Percentiles rank a stretch among this genome's conserved stretches.
Conservation (phyloP, 176 grass and related monocot genomes). For the Avena atlantica region DNA sequence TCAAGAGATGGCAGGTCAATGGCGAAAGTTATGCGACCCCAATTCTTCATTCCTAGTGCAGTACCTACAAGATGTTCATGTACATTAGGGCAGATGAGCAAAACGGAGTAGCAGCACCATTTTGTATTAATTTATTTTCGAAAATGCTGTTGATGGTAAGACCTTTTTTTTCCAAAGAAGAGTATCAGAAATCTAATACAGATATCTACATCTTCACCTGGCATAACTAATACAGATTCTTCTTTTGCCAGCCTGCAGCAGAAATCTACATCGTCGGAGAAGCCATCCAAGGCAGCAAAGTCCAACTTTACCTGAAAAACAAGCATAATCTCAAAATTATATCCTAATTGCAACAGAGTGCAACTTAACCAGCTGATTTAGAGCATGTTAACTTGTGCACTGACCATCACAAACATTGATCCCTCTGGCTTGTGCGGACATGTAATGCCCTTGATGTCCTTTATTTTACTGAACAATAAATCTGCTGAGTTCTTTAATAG, state of each 20-base stretch:
- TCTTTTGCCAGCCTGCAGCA: constrained; percentile 79
- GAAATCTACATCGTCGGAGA: constrained; percentile 77
- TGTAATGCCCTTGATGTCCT: constrained; percentile 63
- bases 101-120: neutral
- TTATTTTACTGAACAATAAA: constrained; percentile 69
- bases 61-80: constrained; percentile 52
- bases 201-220: neutral
- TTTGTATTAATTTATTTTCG: neutral
- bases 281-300: constrained; percentile 55
- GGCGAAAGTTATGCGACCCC: constrained; percentile 73
- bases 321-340: constrained; percentile 15
- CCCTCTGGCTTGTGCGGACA: constrained; percentile 86
- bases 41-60: constrained; percentile 68
- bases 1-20: constrained; percentile 52
- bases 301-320: constrained; percentile 70
- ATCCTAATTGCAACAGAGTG: neutral
- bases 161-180: neutral
- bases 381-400: constrained; percentile 21
- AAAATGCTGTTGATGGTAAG: neutral
- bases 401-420: constrained; percentile 98
- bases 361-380: neutral
- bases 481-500: constrained; percentile 57
- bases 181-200: neutral
- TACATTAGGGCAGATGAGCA: constrained; percentile 7
- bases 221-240: constrained; percentile 46